Percentiles rank a stretch among this genome's conserved stretches.
phyloP scores from a whole-genome alignment of 208 protist species.

The Acanthamoeba royreba region DNA sequence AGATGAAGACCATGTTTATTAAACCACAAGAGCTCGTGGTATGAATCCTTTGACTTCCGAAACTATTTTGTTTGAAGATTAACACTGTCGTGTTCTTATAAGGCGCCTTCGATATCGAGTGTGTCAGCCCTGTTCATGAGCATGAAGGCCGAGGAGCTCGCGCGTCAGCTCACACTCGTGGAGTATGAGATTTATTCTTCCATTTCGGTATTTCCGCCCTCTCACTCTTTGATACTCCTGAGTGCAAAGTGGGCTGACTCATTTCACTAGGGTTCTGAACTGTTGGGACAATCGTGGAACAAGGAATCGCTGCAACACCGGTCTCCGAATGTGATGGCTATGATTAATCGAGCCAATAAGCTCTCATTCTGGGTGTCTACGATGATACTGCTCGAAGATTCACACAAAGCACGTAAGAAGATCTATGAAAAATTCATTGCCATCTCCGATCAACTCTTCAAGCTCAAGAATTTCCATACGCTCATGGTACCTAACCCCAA shows the following conservation, averaged over 20 bases:
- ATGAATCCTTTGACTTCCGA: too few species aligned
- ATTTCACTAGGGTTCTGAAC: background rate
- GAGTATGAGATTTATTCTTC: background rate
- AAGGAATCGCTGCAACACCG: background rate
- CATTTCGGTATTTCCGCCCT: background rate
- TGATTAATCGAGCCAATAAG: background rate
- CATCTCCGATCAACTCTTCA: background rate
- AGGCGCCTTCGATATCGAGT: background rate
- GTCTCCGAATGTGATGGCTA: background rate
- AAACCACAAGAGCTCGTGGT: background rate
- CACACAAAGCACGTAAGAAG: background rate
- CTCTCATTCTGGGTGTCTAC: background rate
- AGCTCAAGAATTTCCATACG: constrained; percentile 60
- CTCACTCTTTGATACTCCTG: background rate
- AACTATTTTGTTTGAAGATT: too few species aligned
- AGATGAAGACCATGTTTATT: constrained; percentile 35
- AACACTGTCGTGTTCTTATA: too few species aligned
- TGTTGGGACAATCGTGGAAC: constrained; percentile 8
- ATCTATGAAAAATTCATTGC: background rate
- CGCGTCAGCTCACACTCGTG: constrained; percentile 18
- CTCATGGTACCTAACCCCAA: constrained; percentile 44
- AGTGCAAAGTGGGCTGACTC: background rate
- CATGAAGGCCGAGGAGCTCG: constrained; percentile 20
- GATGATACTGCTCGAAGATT: background rate
- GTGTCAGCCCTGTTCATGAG: constrained; percentile 1